Base-by-base conservation (phyloP, 1,139 yeast genomes). In the Maudiozyma humilis region DNA sequence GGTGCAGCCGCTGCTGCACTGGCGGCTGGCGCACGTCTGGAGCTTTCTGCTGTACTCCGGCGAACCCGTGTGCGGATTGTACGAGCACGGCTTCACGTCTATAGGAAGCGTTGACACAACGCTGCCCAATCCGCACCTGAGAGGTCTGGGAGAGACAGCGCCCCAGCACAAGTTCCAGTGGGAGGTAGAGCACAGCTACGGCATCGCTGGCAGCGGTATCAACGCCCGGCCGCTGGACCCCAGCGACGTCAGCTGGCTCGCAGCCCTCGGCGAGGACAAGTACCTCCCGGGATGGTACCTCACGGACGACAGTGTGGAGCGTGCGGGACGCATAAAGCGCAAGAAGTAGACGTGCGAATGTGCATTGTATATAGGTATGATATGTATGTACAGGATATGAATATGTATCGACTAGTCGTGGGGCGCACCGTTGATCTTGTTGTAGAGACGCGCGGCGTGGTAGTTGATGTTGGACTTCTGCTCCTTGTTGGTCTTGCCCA, bases 371-470 rank as follows among this genome's bases (percentile, higher is more conserved):
- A 12, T 31, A 31, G 14, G n/a, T n/a, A n/a, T n/a, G n/a, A n/a
- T n/a, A n/a, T 36, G 45, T 37, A 10, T 15, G 29, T 15, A 32
- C 17, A 29, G 13, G 31, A 30, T 10, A 7, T 15, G 17, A 25
- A n/a, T 14, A 35, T 27, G 16, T 12, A 32, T 32, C 17, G 36
- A 32, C 19, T 27, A 82, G 66, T 83, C 93, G 57, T 81, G 80
- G 35, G 80, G 79, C 56, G 76, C 79, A 37, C 91, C 89, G 63
- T 78, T 78, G 57, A 88, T 79, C 67, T 79, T 83, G 47, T 85
- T 82, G 59, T 85, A 78, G 54, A 87, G 72, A 66, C 96, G 76
- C 25, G 82, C 75, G 30, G 95, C 88, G 61, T 86, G 95, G 64
- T 83, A 84, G 66, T 86, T 85, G 59, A 83, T 78, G 46, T 60